phyloP scores from a whole-genome alignment of 345 rosid genomes.

The Eucalyptus curtisii region DNA sequence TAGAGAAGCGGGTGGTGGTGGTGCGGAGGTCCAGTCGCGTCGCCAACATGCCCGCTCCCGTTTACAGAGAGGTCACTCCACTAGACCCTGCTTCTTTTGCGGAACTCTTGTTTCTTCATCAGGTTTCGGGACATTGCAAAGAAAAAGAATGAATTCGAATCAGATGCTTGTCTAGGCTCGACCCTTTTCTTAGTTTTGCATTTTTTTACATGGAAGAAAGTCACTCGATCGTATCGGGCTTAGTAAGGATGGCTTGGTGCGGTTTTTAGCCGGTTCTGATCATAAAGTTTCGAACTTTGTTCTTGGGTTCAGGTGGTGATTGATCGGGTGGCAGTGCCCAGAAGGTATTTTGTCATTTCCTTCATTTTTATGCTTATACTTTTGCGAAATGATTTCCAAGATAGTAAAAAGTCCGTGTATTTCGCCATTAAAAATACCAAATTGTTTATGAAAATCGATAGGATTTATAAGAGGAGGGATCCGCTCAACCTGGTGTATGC shows the following conservation, averaged over 20 bases:
- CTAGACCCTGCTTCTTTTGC: background rate
- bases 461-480: slow-evolving; percentile 25
- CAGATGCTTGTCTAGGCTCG: background rate
- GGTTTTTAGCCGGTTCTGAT: background rate
- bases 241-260: background rate
- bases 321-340: slow-evolving; percentile 22
- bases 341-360: slow-evolving; percentile 16
- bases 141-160: background rate
- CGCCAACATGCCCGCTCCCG: slow-evolving; percentile 31
- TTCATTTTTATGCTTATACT: background rate
- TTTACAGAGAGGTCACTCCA: slow-evolving; percentile 46
- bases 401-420: background rate
- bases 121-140: background rate
- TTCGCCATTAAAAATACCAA: background rate
- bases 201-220: background rate
- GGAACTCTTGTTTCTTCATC: background rate
- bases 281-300: background rate
- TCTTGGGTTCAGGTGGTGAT: slow-evolving; percentile 15
- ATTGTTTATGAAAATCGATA: background rate
- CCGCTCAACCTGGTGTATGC: slow-evolving; percentile 43
- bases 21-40: slow-evolving; percentile 66
- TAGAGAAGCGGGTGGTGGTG: slow-evolving; percentile 26
- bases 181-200: background rate
- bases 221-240: background rate
- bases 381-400: background rate